Evolutionary conservation across 441 rosid genomes (phyloP), one percentile per base, ranked within the genome.

Genomic region (Erodium trifolium): DNA sequence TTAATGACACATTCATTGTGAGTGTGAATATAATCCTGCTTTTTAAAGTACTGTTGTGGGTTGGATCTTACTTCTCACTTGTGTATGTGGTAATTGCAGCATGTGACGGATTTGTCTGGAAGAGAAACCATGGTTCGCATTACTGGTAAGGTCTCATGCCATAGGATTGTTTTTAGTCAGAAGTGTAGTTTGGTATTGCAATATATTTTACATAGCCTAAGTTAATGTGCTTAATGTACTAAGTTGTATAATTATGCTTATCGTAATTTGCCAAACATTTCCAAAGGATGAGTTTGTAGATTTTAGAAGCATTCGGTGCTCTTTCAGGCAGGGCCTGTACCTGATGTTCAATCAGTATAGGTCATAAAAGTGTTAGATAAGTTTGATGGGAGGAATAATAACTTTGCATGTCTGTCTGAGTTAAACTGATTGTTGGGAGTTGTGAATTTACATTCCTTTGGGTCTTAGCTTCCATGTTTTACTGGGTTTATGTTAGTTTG

Each of bases 121-220:
- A 23, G 27, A 23, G 27, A 23, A 23, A 23, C 27, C 27, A 23
- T 23, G 27, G n/a, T n/a, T n/a, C n/a, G 96, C 8, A 83, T 88
- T 18, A 90, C 96, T 29, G 96, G 93, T 90, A 72, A 73, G 78
- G 7, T 53, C 59, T 13, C 59, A 53, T 53, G 14, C 19, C 59
- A 53, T 53, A 53, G 1, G 2, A 4, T 13, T 53, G 19, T 53
- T 53, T n/a, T 7, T 53, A n/a, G 59, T 13, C n/a, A 6, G 17
- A 53, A 3, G 59, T 8, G n/a, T 4, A 53, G 59, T 53, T 53
- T 53, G 6, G n/a, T 51, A 14, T 51, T 12, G 39, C 35, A 14
- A 13, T 39, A n/a, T 65, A 9, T 17, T 49, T 29, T n/a, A 51
- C 1, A 0, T 14, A n/a, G 18, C 57, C 57, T 23, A 51, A 51